Evolutionary conservation across 1,139 yeast species (phyloP).

Genomic region (Pichia sp.): DNA sequence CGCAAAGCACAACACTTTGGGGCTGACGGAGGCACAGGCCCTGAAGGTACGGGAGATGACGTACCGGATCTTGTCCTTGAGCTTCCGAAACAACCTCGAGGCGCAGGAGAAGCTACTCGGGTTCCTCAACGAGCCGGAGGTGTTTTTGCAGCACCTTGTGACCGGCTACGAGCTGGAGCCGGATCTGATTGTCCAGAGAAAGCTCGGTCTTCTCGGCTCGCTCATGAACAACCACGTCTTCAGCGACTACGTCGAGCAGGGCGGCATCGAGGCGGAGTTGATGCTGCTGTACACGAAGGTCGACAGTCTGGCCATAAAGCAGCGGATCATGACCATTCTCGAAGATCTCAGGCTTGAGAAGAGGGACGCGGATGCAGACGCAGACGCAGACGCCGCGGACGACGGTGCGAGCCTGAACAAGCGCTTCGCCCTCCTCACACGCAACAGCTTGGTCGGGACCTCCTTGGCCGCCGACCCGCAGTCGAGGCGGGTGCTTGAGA

Average conservation of each 20-base stretch:
- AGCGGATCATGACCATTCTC: constrained; percentile 39
- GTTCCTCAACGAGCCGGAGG: constrained; percentile 19
- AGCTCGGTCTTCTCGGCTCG: constrained; percentile 28
- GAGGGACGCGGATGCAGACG: constrained; percentile 10
- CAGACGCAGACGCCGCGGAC: constrained; percentile 4
- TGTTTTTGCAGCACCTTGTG: constrained; percentile 20
- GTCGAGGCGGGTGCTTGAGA: constrained; percentile 14
- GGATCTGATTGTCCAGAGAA: constrained; percentile 20
- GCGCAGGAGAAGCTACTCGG: constrained; percentile 40
- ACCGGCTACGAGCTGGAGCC: constrained; percentile 1
- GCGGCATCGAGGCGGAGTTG: constrained; percentile 17
- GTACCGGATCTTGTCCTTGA: constrained; percentile 49
- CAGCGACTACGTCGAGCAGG: constrained; percentile 12
- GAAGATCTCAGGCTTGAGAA: constrained; percentile 34
- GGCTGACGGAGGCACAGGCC: constrained; percentile 15
- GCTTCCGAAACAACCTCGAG: constrained; percentile 68
- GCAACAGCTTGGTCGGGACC: constrained; percentile 3
- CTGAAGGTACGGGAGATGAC: constrained; percentile 40
- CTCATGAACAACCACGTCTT: constrained; percentile 22
- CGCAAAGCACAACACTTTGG: background rate
- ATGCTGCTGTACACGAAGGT: constrained; percentile 18
- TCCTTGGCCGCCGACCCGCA: background rate
- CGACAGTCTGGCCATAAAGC: constrained; percentile 31
- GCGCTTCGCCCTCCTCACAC: constrained; percentile 12
- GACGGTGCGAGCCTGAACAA: background rate